Percentiles rank a stretch among this genome's conserved stretches.
phyloP scores from a whole-genome alignment of 495 filamentous ascomycete species.

The Cercophora newfieldiana region DNA sequence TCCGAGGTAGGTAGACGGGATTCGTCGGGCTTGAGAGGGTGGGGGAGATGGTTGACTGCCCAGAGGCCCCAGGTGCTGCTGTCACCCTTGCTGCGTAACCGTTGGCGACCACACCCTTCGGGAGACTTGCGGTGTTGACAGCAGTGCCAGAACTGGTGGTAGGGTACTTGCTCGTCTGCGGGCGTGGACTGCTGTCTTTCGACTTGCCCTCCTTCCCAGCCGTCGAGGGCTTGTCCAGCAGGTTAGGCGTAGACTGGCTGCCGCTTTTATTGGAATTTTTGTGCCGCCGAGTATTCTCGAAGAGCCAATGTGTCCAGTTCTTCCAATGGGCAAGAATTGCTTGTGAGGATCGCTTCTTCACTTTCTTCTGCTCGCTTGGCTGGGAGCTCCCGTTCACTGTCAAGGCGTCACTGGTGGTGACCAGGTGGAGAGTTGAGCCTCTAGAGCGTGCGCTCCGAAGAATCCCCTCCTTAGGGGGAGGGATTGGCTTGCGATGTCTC shows the following conservation, averaged over 20 bases:
- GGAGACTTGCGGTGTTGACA: slow-evolving; percentile 31
- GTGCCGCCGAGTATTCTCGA: slow-evolving; percentile 48
- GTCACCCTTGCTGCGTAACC: slow-evolving; percentile 29
- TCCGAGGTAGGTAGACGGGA: slow-evolving; percentile 45
- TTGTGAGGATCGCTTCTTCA: slow-evolving; percentile 49
- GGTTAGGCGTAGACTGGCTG: slow-evolving; percentile 57
- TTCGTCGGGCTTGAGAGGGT: slow-evolving; percentile 42
- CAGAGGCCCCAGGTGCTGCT: slow-evolving; percentile 7
- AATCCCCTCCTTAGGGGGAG: slow-evolving; percentile 78
- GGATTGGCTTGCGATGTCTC: slow-evolving; percentile 66
- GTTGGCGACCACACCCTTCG: slow-evolving; percentile 40
- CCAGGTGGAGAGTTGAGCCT: slow-evolving; percentile 77
- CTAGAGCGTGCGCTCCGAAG: slow-evolving; percentile 62
- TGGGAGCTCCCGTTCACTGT: slow-evolving; percentile 28
- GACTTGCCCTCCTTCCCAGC: slow-evolving; percentile 46
- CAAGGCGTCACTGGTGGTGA: slow-evolving; percentile 58
- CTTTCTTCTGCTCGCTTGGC: slow-evolving; percentile 38
- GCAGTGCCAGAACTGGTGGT: slow-evolving; percentile 23
- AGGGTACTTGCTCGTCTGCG: slow-evolving; percentile 56
- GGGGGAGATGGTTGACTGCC: slow-evolving; percentile 20
- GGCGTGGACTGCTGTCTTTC: slow-evolving; percentile 51
- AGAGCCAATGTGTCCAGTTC: slow-evolving; percentile 56
- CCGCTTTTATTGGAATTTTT: slow-evolving; percentile 44
- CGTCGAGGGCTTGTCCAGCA: slow-evolving; percentile 40
- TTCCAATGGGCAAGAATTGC: slow-evolving; percentile 72